These are phyloP conservation scores for Colletotrichum lupini DNA, from an alignment of 2,329 filamentous ascomycete species.

Conservation along the genomic window DNA sequence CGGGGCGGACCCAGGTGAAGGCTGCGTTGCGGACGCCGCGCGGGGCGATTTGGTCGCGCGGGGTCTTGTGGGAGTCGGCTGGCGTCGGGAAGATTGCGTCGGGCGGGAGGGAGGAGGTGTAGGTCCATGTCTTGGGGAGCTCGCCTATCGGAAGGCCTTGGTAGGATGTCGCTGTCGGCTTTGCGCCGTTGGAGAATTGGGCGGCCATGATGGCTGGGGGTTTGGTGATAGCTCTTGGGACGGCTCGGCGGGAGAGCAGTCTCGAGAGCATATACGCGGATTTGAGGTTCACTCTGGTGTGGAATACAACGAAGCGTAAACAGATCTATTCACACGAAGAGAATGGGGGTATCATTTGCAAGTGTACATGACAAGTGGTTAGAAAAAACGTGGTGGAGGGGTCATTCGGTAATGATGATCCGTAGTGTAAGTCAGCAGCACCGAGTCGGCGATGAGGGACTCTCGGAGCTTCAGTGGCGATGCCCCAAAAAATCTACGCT, in stretches of 20 bases:
- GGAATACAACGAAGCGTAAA: neutral
- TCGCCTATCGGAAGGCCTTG: constrained; percentile 57
- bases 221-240: constrained; percentile 40
- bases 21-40: constrained; percentile 86
- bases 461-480: constrained; percentile 14
- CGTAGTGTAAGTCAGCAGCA: neutral
- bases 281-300: neutral
- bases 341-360: constrained; percentile 8
- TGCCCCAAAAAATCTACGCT: constrained; percentile 16
- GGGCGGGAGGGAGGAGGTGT: constrained; percentile 75
- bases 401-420: constrained; percentile 31
- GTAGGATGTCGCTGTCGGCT: neutral
- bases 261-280: constrained; percentile 45
- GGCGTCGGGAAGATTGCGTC: constrained; percentile 86
- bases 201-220: constrained; percentile 45
- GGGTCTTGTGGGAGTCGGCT: constrained; percentile 81
- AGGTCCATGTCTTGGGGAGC: constrained; percentile 73
- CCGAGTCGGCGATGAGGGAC: constrained; percentile 5
- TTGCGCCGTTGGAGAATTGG: constrained; percentile 43
- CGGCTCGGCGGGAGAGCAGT: constrained; percentile 44
- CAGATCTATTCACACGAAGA: neutral
- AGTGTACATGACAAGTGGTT: neutral
- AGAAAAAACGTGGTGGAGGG: neutral
- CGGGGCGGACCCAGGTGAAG: constrained; percentile 92
- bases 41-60: constrained; percentile 80